Evolutionary conservation across 768 basidiomycete genomes (phyloP).

Genomic region (Mrakia frigida): DNA sequence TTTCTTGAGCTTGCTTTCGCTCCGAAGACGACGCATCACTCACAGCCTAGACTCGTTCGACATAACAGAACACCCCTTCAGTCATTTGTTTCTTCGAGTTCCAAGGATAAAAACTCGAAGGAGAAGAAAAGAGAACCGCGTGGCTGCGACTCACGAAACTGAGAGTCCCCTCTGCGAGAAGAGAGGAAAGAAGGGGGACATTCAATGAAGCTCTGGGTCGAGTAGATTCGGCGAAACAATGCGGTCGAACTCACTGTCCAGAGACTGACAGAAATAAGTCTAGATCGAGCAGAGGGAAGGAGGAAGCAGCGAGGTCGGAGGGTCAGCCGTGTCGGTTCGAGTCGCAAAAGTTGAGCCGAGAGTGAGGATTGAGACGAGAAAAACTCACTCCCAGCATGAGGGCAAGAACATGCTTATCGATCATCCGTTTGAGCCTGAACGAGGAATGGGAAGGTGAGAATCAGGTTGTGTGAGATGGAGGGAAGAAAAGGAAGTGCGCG

Average conservation of each 20-base stretch:
- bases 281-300: background rate
- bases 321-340: too few relatives aligned
- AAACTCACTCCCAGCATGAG: conserved; percentile 47
- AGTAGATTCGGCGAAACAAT: background rate
- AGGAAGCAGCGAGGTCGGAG: background rate
- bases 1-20: background rate
- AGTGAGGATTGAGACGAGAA: background rate
- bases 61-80: too few relatives aligned
- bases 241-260: conserved; percentile 5
- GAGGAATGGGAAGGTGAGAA: conserved; percentile 34
- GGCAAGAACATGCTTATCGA: conserved; percentile 51
- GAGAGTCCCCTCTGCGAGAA: conserved; percentile 6
- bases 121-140: conserved; percentile 14
- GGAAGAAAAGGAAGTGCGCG: background rate
- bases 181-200: too few relatives aligned
- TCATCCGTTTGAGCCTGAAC: conserved; percentile 42
- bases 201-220: background rate
- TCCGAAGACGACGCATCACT: background rate
- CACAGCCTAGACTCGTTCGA: background rate
- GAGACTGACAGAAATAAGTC: conserved; percentile 20
- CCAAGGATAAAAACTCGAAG: background rate
- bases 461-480: conserved; percentile 36
- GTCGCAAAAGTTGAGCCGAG: background rate
- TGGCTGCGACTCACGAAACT: background rate
- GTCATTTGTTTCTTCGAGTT: too few relatives aligned